Percentiles rank a stretch among this genome's conserved stretches.
phyloP scores from a whole-genome alignment of 2,329 filamentous ascomycete species.

The Cryphonectria naterciae region DNA sequence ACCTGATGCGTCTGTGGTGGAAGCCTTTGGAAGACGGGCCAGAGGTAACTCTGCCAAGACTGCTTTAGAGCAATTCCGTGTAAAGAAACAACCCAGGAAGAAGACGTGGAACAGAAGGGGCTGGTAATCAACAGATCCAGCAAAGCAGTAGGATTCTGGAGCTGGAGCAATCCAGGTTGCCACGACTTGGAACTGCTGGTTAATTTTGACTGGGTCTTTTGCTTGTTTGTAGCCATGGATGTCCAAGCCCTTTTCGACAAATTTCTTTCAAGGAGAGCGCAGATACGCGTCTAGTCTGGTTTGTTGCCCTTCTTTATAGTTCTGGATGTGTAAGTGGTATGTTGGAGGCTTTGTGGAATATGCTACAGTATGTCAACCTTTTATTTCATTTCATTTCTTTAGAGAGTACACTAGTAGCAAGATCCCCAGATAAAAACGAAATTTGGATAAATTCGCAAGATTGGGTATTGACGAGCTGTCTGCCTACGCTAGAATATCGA shows the following conservation, averaged over 20 bases:
- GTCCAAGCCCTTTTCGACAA: not conserved
- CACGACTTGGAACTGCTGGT: not conserved
- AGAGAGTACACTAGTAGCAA: not conserved
- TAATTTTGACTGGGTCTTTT: not conserved
- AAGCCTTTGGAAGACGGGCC: not conserved
- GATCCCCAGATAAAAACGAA: not conserved
- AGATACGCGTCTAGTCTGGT: not conserved
- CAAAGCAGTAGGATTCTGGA: not conserved
- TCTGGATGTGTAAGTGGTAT: not conserved
- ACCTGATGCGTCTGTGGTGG: not conserved
- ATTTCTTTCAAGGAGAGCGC: not conserved
- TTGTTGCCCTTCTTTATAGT: not conserved
- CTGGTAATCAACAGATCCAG: not conserved
- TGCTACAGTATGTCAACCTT: not conserved
- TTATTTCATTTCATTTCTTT: not conserved
- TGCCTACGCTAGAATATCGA: not conserved
- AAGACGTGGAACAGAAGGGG: not conserved
- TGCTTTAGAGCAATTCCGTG: not conserved
- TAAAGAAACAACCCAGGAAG: not conserved
- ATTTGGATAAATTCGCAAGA: not conserved
- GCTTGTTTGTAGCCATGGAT: not conserved
- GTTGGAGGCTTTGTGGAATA: not conserved
- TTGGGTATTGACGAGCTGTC: constrained; percentile 6
- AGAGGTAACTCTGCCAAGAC: not conserved
- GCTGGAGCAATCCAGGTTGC: no score